Percentiles rank a stretch among this genome's conserved stretches.
Conservation (phyloP, 495 filamentous ascomycete genomes). For the Aspergillus olivimuriae region DNA sequence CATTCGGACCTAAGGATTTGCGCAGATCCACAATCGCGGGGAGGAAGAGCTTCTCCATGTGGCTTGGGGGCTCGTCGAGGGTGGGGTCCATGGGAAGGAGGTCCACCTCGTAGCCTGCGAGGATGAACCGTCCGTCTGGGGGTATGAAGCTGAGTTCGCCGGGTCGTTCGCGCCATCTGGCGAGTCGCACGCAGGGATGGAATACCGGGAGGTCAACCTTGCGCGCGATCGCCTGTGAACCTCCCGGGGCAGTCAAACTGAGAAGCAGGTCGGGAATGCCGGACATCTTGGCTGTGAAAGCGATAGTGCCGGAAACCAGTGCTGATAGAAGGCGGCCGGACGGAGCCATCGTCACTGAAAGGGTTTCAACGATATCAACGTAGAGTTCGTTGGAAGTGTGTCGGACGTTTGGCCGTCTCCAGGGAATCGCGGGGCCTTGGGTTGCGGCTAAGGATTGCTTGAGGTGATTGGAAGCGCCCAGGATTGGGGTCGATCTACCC, state of each 20-base stretch:
- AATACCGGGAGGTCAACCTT: slow-evolving; percentile 89
- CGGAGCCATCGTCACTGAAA: slow-evolving; percentile 80
- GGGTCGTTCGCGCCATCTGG: slow-evolving; percentile 76
- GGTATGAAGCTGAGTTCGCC: slow-evolving; percentile 92
- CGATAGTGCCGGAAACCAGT: slow-evolving; percentile 85
- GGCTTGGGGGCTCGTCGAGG: slow-evolving; percentile 38
- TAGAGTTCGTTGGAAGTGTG: slow-evolving; percentile 98
- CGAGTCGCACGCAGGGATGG: slow-evolving; percentile 87
- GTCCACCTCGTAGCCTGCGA: slow-evolving; percentile 93
- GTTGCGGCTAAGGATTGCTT: slow-evolving; percentile 39
- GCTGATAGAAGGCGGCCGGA: slow-evolving; percentile 83
- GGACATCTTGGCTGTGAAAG: slow-evolving; percentile 90
- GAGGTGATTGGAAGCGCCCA: slow-evolving; percentile 35
- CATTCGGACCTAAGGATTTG: slow-evolving; percentile 64
- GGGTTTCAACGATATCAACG: slow-evolving; percentile 88
- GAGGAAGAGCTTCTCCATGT: slow-evolving; percentile 63
- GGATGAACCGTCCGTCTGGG: slow-evolving; percentile 89
- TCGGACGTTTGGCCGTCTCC: slow-evolving; percentile 85
- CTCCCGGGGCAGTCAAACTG: slow-evolving; percentile 69
- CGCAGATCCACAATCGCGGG: slow-evolving; percentile 77
- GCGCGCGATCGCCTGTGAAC: slow-evolving; percentile 62
- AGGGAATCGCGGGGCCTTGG: slow-evolving; percentile 61
- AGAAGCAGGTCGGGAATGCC: slow-evolving; percentile 86
- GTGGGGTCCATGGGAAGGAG: slow-evolving; percentile 59
- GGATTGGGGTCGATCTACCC: slow-evolving; percentile 35